phyloP scores from a whole-genome alignment of 2,329 filamentous ascomycete genomes.

The Nemania sp. region DNA sequence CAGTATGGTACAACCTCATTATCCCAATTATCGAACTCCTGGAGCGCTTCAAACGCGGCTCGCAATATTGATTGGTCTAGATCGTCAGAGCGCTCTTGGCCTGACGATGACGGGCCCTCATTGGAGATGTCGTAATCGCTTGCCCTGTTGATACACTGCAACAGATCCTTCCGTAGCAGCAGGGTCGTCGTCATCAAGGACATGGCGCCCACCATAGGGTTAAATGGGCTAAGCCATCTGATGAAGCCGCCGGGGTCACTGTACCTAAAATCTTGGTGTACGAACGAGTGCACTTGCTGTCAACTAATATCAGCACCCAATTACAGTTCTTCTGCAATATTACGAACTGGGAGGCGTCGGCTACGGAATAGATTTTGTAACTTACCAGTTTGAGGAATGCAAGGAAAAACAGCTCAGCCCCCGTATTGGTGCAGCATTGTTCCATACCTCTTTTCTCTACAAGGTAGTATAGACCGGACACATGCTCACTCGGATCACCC shows the following conservation, averaged over 20 bases:
- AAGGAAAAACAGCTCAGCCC: constrained; percentile 25
- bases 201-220: constrained; percentile 26
- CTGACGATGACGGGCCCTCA: neutral
- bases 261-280: constrained; percentile 23
- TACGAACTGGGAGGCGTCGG: too few species aligned
- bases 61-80: constrained; percentile 12
- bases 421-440: constrained; percentile 21
- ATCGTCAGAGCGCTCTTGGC: neutral
- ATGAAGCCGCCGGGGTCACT: constrained; percentile 23
- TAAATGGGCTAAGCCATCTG: constrained; percentile 5
- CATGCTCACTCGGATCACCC: constrained; percentile 22
- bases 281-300: constrained; percentile 23
- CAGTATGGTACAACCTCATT: constrained; percentile 20
- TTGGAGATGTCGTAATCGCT: neutral
- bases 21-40: constrained; percentile 25
- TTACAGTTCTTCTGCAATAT: neutral
- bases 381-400: constrained; percentile 24
- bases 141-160: neutral
- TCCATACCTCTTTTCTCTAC: constrained; percentile 25
- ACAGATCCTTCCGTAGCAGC: constrained; percentile 13
- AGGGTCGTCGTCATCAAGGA: constrained; percentile 21
- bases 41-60: constrained; percentile 19
- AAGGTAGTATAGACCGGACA: constrained; percentile 25
- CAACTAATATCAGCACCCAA: constrained; percentile 2
- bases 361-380: too few species aligned